phyloP scores from a whole-genome alignment of 768 basidiomycete genomes.

The Pleurotus pulmonarius region DNA sequence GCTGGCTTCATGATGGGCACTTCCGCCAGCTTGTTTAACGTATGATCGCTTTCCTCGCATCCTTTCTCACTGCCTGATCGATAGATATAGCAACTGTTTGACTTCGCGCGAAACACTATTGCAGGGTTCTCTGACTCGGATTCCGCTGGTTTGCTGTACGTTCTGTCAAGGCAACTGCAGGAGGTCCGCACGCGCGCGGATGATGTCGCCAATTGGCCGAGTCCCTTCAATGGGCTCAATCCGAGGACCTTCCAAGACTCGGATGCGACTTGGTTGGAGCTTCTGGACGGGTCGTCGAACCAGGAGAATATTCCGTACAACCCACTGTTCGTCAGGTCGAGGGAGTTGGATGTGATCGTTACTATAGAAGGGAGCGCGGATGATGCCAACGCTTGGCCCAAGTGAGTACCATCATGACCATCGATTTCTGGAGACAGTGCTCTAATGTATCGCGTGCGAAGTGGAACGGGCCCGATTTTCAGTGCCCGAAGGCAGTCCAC shows the following conservation, averaged over 20 bases:
- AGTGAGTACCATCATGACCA: conserved; percentile 35
- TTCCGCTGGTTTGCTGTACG: conserved; percentile 37
- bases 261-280: conserved; percentile 46
- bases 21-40: conserved; percentile 69
- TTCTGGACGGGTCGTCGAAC: conserved; percentile 73
- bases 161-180: conserved; percentile 43
- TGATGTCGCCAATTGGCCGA: conserved; percentile 69
- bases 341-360: conserved; percentile 71
- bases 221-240: conserved; percentile 51
- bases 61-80: not conserved
- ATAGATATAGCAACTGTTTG: conserved; percentile 40
- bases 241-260: conserved; percentile 50
- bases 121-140: conserved; percentile 32
- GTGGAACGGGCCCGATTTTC: conserved; percentile 50
- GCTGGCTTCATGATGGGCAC: conserved; percentile 72
- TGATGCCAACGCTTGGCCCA: conserved; percentile 57
- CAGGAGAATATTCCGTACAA: conserved; percentile 68
- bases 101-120: conserved; percentile 40
- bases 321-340: conserved; percentile 64
- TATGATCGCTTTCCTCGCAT: conserved; percentile 17
- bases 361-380: conserved; percentile 69
- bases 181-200: conserved; percentile 49
- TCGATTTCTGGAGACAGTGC: no score
- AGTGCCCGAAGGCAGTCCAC: conserved; percentile 41
- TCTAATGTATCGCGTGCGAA: conserved; percentile 14